These are phyloP conservation scores for Fusarium chuoi DNA, from an alignment of 2,329 filamentous ascomycete genomes.

Conservation along the genomic window DNA sequence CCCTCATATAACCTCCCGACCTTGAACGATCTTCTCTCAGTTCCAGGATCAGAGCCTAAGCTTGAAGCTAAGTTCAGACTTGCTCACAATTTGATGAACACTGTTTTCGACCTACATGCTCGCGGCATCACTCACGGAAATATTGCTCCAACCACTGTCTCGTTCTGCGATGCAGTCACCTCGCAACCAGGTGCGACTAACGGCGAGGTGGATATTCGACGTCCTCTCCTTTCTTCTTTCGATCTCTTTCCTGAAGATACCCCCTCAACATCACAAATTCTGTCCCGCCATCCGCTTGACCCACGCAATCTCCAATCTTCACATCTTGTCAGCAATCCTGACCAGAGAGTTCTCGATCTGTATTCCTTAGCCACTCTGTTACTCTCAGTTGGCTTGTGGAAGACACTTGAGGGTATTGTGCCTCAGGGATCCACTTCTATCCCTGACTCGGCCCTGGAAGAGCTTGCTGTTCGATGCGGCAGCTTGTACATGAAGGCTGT, in stretches of 20 bases:
- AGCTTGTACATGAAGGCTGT: conserved; percentile 81
- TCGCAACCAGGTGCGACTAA: conserved; percentile 54
- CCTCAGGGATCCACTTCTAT: conserved; percentile 61
- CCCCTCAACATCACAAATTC: conserved; percentile 33
- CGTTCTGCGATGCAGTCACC: conserved; percentile 66
- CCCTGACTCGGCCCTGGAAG: conserved; percentile 69
- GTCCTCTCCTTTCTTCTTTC: conserved; percentile 77
- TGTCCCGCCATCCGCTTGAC: conserved; percentile 71
- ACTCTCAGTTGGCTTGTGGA: conserved; percentile 81
- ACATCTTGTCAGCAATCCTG: conserved; percentile 59
- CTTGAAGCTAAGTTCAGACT: conserved; percentile 81
- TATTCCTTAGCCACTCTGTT: conserved; percentile 80
- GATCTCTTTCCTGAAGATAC: conserved; percentile 69
- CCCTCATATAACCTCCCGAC: conserved; percentile 64
- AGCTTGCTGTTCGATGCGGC: conserved; percentile 74
- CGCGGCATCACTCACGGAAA: conserved; percentile 77
- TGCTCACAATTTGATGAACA: conserved; percentile 76
- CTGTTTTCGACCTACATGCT: conserved; percentile 78
- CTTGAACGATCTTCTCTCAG: conserved; percentile 63
- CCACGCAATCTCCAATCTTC: conserved; percentile 62
- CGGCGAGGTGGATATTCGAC: conserved; percentile 69
- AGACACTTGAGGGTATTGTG: conserved; percentile 67
- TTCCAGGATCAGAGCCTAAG: conserved; percentile 68
- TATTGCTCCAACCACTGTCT: conserved; percentile 72
- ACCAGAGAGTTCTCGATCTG: conserved; percentile 71